Evolutionary conservation across 176 grass and related monocot genomes (phyloP).

Genomic region (Ensete ventricosum): DNA sequence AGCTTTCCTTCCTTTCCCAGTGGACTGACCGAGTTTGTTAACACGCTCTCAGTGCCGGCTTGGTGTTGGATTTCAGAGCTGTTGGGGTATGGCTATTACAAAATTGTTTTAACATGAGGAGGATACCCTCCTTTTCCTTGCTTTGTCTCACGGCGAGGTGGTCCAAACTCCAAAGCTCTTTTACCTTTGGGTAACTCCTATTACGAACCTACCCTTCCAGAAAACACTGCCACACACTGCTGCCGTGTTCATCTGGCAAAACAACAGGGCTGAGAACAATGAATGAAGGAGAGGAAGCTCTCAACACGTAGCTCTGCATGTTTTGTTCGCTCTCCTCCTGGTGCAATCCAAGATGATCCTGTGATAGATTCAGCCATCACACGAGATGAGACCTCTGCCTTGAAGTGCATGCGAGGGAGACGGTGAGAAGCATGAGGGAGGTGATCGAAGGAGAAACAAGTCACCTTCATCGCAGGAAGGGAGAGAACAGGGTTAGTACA

Average conservation of each 20-base stretch:
- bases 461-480: too few relatives aligned
- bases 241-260: too few relatives aligned
- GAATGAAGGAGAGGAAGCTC: too few relatives aligned
- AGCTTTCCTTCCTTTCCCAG: not conserved
- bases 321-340: too few relatives aligned
- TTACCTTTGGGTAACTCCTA: not conserved
- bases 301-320: too few relatives aligned
- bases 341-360: not conserved
- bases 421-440: not conserved
- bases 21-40: not conserved
- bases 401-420: not conserved
- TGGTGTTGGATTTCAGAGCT: not conserved
- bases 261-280: too few relatives aligned
- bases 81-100: constrained; percentile 7
- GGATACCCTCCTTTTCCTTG: not conserved
- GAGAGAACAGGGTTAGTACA: too few relatives aligned
- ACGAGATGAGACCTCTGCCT: not conserved
- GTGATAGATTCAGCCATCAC: not conserved
- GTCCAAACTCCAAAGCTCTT: not conserved
- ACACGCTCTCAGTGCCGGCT: not conserved
- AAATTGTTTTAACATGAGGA: not conserved
- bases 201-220: constrained; percentile 5
- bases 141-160: not conserved
- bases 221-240: too few relatives aligned
- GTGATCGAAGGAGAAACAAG: not conserved